Percentiles rank a stretch among this genome's conserved stretches.
Conservation (phyloP, 306 rosid genomes). For the Quercus glauca region DNA sequence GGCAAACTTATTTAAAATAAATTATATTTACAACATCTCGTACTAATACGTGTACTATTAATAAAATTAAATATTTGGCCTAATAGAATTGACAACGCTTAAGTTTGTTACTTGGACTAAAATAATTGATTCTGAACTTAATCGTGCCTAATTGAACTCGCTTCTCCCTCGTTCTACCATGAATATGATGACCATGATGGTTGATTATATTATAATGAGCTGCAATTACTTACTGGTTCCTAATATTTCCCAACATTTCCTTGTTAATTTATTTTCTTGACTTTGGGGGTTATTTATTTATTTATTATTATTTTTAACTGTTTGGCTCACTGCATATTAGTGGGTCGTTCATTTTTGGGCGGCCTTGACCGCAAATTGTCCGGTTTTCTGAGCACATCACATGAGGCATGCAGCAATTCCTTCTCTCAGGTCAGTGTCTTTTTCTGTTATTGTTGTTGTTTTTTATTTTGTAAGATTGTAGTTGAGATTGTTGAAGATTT, state of each 20-base stretch:
- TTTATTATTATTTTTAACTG: no score
- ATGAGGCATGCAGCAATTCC: no score
- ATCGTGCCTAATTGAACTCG: background rate
- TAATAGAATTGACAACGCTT: background rate
- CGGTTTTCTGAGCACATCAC: constrained; percentile 38
- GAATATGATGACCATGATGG: background rate
- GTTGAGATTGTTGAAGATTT: no score
- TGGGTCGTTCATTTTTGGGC: constrained; percentile 62
- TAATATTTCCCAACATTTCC: background rate
- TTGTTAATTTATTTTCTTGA: no score
- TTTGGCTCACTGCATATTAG: constrained; percentile 23
- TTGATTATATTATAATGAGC: background rate
- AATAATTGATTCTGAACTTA: background rate
- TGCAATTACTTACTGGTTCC: background rate
- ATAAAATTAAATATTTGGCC: no score
- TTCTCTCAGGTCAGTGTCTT: no score
- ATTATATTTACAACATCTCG: no score
- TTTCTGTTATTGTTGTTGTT: no score
- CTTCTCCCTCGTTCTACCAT: background rate
- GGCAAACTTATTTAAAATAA: no score
- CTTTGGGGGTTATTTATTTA: no score
- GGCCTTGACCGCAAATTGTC: constrained; percentile 47
- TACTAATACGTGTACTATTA: no score
- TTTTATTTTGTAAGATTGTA: no score
- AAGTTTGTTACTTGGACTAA: background rate